Evolutionary conservation across 2,329 filamentous ascomycete genomes (phyloP), one percentile per base, ranked within the genome.

Genomic region (Alternaria gansuensis): DNA sequence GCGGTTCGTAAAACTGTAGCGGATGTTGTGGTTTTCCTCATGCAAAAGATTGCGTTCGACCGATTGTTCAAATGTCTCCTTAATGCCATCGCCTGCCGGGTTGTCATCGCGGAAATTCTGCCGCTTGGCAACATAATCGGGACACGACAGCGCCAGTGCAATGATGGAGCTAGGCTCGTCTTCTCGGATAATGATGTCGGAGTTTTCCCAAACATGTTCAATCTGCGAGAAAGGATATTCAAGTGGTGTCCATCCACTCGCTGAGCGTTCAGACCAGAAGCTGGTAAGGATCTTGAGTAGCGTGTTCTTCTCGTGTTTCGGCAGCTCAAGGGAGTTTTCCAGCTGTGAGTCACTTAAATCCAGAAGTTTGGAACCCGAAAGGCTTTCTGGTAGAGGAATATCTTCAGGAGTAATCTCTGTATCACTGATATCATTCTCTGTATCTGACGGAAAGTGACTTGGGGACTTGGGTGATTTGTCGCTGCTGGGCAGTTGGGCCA

Each of bases 181-280:
- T 77, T 99, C 95, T 37, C 95, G 88, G 36, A 99, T 93, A 67
- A 99, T 96, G 63, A 99, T 93, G 75, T 99, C 92, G 8, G 93
- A 96, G 78, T 99, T 93, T 53, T 93, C 91, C 79, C 98, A 98
- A 46, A 99, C 93, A 76, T 99, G 95, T 75, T 99, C 95, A 14
- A 89, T 91, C 44, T 90, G 71, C 21, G 79, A 77, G 40, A 98
- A 85, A 3, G 96, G 96, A 71, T 99, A 99, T 54, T 99, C 95
- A 21, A 99, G 84, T 23, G 90, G 87, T 5, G 90, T 86, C 95
- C 95, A 99, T 36, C 94, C 93, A 76, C 93, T 97, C 24, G 96
- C 92, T 46, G 95, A 98, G 52, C 95, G 88, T 78, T 99, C 96
- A 2, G 95, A 96, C 95, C 95, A 99, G 77, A 99, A 99, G 71